These are phyloP conservation scores for Fusarium nodosum DNA, from an alignment of 2,329 filamentous ascomycete species.

Conservation along the genomic window DNA sequence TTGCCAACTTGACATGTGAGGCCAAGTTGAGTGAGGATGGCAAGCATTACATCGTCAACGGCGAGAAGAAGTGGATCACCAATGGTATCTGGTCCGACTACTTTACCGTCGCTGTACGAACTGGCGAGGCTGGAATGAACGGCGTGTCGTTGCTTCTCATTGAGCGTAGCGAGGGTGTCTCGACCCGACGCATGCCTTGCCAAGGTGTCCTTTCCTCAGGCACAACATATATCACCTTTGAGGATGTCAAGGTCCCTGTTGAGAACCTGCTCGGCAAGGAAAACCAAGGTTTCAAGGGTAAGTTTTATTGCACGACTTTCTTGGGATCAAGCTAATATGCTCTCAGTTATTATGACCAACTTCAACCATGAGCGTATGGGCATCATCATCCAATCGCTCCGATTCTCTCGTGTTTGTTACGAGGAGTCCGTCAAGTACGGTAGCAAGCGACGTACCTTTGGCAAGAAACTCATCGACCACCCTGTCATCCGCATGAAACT, in stretches of 20 bases:
- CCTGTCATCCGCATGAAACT: conserved; percentile 98
- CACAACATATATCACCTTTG: conserved; percentile 95
- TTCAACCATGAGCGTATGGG: conserved; percentile 99
- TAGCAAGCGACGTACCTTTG: conserved; percentile 96
- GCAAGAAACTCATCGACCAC: conserved; percentile 96
- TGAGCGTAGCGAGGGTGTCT: conserved; percentile 89
- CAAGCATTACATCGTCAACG: conserved; percentile 99
- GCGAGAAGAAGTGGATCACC: conserved; percentile 99
- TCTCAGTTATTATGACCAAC: conserved; percentile 94
- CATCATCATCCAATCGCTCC: conserved; percentile 96
- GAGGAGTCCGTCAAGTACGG: conserved; percentile 97
- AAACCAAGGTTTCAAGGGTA: conserved; percentile 94
- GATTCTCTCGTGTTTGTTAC: conserved; percentile 96
- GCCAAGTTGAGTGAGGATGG: conserved; percentile 95
- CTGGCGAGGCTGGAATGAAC: conserved; percentile 90
- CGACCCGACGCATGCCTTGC: conserved; percentile 96
- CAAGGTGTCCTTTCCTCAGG: conserved; percentile 88
- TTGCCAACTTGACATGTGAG: conserved; percentile 95
- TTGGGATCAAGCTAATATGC: conserved; percentile 66
- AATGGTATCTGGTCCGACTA: conserved; percentile 98
- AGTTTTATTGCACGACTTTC: conserved; percentile 78
- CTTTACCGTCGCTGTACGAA: conserved; percentile 96
- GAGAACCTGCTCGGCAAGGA: conserved; percentile 98
- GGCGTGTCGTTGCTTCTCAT: conserved; percentile 92
- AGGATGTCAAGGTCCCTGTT: conserved; percentile 99